A percentile compares a stretch with the other conserved stretches of the same genome.
Conservation (phyloP, 257 asterid genomes). For the Solanum arcanum region DNA sequence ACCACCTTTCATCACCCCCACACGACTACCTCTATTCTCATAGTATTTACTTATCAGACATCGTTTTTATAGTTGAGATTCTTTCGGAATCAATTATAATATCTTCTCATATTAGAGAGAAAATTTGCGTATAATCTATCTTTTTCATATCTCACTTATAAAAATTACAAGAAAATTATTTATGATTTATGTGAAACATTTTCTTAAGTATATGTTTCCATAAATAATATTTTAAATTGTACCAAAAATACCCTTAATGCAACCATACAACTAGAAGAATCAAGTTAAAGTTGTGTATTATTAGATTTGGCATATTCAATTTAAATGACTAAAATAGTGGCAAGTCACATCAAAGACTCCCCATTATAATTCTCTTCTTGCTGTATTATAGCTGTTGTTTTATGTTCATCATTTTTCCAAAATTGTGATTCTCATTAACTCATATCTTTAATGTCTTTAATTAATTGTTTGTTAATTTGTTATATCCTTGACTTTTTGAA, state of each 20-base stretch:
- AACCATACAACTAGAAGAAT: not conserved
- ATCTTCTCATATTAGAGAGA: not conserved
- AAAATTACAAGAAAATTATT: too few relatives aligned
- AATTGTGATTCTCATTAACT: not conserved
- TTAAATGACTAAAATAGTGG: not conserved
- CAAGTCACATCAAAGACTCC: not conserved
- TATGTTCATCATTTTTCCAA: not conserved
- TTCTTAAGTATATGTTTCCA: not conserved
- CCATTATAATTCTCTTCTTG: not conserved
- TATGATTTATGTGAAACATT: fast-evolving
- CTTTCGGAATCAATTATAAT: fast-evolving
- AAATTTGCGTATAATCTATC: not conserved
- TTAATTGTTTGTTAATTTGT: not conserved
- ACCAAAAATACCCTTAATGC: not conserved
- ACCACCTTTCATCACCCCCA: not conserved
- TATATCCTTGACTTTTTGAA: not conserved
- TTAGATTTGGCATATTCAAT: not conserved
- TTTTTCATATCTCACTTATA: not conserved
- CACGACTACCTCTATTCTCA: fast-evolving
- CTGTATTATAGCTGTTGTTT: not conserved
- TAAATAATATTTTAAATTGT: fast-evolving
- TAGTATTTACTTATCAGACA: not conserved
- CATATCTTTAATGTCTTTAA: not conserved
- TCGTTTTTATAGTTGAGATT: not conserved
- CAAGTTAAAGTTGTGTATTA: not conserved